Evolutionary conservation across 495 filamentous ascomycete genomes (phyloP), one percentile per base, ranked within the genome.

Genomic region (Extremus antarcticus): DNA sequence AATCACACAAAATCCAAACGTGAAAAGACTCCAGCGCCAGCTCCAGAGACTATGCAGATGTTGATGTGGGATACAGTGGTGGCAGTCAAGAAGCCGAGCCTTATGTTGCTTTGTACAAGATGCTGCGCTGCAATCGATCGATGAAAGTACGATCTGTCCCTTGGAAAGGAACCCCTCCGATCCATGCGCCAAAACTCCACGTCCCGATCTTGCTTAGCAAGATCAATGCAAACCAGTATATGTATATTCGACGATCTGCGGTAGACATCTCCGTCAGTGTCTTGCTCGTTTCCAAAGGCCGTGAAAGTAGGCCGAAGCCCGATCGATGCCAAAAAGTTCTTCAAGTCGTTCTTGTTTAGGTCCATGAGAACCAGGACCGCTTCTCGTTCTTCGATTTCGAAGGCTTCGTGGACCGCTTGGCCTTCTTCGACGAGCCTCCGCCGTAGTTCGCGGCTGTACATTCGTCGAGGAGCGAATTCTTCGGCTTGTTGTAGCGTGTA

Each of bases 381-480:
- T 47, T 45, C 8, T n/a, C 17, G 29, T 13, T 35, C 4, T 35
- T 35, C 41, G 4, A 7, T n/a, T 45, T 45, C 41, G 41, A 45
- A 3, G 8, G 4, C 41, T n/a, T 54, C 38, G 13, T 19, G 41
- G 40, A 41, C 23, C 16, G 10, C 20, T 43, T 40, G 10, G 32
- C 39, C 47, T 46, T 38, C 47, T 59, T 54, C 23, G 52, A 43
- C 9, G 15, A 20, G 11, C 29, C 25, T 43, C 57, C 57, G 19
- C 17, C 41, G 19, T 45, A 45, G 20, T 25, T 45, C 2, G 43
- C 43, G 13, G 51, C 45, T 10, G 11, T 32, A 55, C 76, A 79
- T 13, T 62, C 68, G 57, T 77, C 55, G 21, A 78, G 67, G 3
- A 78, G 61, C 9, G 66, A 61, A 51, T 79, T 79, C 54, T 65